Base-by-base conservation (phyloP, 2,329 filamentous ascomycete genomes). In the Trichoderma sp. region DNA sequence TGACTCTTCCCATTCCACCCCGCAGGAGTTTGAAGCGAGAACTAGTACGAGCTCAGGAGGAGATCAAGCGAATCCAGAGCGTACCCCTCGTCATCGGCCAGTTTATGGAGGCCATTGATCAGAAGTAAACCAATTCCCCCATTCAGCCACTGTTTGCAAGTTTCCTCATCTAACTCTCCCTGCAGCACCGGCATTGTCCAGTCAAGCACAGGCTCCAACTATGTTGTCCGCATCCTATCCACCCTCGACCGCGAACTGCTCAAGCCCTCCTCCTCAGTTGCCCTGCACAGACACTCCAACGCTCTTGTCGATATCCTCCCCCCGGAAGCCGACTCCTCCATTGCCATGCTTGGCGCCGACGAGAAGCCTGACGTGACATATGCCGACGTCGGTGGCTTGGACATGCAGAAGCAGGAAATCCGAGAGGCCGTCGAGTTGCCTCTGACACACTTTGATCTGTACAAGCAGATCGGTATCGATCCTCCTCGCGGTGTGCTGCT, bases 371-470 rank as follows among this genome's bases (percentile, higher is more conserved):
- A 99, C 82, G 93, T 99, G 73, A 97, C 95, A 57, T 99, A 99
- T 79, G 95, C 95, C 74, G 96, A 99, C 82, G 96, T 99, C 74
- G 96, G 96, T 86, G 96, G 96, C 63, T 85, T 98, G 76, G 96
- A 99, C 79, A 99, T 99, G 96, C 96, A 99, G 85, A 99, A 99
- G 87, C 96, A 99, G 85, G 96, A 99, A 84, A 99, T 99, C 75
- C 90, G 96, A 76, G 96, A 99, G 84, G 96, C 96, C 12, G 96
- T 99, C 69, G 96, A 99, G 86, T 87, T 99, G 75, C 96, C 96
- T 39, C 87, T 99, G 78, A 98, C 95, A 74, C 96, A 98, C 83
- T 98, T 98, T 82, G 95, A 98, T 82, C 91, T 98, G 47, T 99
- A 99, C 88, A 97, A 95, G 85, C 96, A 99, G 84, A 99, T 99